Base-by-base conservation (phyloP, 495 filamentous ascomycete species). In the Lophiotrema nucula region DNA sequence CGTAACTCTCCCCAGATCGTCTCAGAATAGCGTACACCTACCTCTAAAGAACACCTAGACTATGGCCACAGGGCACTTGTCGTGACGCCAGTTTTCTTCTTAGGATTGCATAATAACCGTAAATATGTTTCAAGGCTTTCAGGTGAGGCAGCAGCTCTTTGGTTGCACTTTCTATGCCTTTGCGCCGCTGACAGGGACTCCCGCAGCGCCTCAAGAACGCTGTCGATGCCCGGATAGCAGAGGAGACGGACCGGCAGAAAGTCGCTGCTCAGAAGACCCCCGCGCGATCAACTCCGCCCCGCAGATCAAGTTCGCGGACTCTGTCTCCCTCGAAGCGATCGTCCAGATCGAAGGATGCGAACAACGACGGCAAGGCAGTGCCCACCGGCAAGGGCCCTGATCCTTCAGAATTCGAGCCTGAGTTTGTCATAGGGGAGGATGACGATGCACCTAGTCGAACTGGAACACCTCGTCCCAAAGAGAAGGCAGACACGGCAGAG, bases 341-440 rank as follows among this genome's bases (percentile, higher is more conserved):
- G 24, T 68, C 74, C 35, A 77, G 70, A 59, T 75, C 74, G 63
- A 75, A 57, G 55, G 69, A 64, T 46, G 75, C 64, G 69, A 72
- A 61, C 37, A 77, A 67, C 73, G 80, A 75, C 74, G 81, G 73
- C 62, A 76, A 67, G 62, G 79, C 73, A 56, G 55, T 59, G 65
- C 60, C 61, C 59, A 74, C 73, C 59, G 74, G 70, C 65, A 83
- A 74, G 62, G 79, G 73, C 23, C 87, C 88, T 0, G 91, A 96
- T 70, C 91, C 91, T 13, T 85, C 85, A 41, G 84, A 92, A 53
- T 95, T 95, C 64, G 88, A 93, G 58, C 79, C 81, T 1, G 87
- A 90, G 18, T 90, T 95, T 69, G 80, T 87, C 0, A 86, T 92
- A 58, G 89, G 89, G 18, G 88, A 90, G 37, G 89, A 92, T 67